Evolutionary conservation across 2,329 filamentous ascomycete species (phyloP), one percentile per base, ranked within the genome.

Genomic region (Harringtonia aguacate): DNA sequence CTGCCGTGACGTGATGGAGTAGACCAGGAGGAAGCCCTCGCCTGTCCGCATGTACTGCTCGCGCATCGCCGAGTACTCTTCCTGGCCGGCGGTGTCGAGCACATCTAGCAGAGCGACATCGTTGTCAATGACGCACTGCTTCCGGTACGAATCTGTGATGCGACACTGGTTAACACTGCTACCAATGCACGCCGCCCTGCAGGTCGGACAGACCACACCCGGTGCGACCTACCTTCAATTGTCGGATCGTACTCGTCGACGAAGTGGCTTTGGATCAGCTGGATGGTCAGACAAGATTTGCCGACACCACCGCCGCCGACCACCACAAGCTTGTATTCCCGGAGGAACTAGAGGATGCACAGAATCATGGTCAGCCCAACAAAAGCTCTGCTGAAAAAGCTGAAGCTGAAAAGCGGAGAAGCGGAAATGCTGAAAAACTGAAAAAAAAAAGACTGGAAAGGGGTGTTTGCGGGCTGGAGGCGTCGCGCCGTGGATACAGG

Each of bases 41-140:
- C 92, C 92, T 21, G 90, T 97, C 59, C 92, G 83, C 90, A 98
- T 98, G 76, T 97, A 98, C 70, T 97, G 92, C 72, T 98, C 92
- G 61, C 92, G 79, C 92, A 98, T 97, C 43, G 92, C 92, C 46
- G 89, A 95, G 73, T 97, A 98, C 70, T 98, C 92, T 69, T 98
- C 92, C 67, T 98, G 92, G 48, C 92, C 92, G 50, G 92, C 92
- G 44, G 92, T 98, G 67, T 98, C 92, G 63, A 97, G 82, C 51
- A 98, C 92, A 66, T 98, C 92, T 65, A 98, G 84, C 48, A 98
- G 78, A 41, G 92, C 92, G 54, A 95, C 88, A 69, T 98, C 92
- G 57, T 97, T 92, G 63, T 98, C 92, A 64, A 98, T 94, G 56
- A 95, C 83, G 65, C 92, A 97, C 76, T 97, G 92, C 82, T 98